phyloP scores from a whole-genome alignment of 768 basidiomycete genomes.

The Tylopilus plumbeoviolaceoides region DNA sequence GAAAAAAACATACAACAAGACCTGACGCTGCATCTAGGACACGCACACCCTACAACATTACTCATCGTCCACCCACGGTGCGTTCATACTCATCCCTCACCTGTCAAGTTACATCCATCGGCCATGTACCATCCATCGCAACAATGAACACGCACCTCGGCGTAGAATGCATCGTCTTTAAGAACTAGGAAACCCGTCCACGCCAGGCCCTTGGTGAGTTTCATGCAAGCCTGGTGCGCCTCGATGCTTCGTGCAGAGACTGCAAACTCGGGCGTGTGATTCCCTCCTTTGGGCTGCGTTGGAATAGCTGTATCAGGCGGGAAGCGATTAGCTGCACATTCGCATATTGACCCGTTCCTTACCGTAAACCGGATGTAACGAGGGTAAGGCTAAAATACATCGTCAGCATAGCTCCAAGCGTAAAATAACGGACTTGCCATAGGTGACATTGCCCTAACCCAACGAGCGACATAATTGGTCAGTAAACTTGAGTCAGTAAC shows the following conservation, averaged over 20 bases:
- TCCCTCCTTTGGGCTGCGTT: conserved; percentile 61
- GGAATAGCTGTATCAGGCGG: conserved; percentile 53
- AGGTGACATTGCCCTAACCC: conserved; percentile 67
- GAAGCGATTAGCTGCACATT: conserved; percentile 22
- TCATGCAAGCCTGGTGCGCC: conserved; percentile 60
- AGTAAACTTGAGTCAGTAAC: not conserved
- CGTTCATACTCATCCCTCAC: conserved; percentile 24
- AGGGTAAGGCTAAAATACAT: conserved; percentile 46
- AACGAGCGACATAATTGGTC: conserved; percentile 9
- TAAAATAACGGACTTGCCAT: conserved; percentile 41
- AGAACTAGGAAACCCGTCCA: conserved; percentile 57
- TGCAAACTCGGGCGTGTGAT: conserved; percentile 69
- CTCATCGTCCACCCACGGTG: conserved; percentile 10
- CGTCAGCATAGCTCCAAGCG: conserved; percentile 10
- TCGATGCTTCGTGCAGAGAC: conserved; percentile 52
- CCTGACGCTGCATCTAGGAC: not conserved
- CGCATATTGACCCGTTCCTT: conserved; percentile 13
- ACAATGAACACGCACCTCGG: conserved; percentile 36
- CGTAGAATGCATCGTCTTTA: conserved; percentile 51
- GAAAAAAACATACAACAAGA: conserved; percentile 12
- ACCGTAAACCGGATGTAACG: conserved; percentile 64
- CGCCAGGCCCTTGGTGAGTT: conserved; percentile 59
- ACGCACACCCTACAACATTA: not conserved
- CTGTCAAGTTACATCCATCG: conserved; percentile 7
- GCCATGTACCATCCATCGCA: not conserved